phyloP scores from a whole-genome alignment of 1,139 yeast species.

The Blastobotrys ciferrii region DNA sequence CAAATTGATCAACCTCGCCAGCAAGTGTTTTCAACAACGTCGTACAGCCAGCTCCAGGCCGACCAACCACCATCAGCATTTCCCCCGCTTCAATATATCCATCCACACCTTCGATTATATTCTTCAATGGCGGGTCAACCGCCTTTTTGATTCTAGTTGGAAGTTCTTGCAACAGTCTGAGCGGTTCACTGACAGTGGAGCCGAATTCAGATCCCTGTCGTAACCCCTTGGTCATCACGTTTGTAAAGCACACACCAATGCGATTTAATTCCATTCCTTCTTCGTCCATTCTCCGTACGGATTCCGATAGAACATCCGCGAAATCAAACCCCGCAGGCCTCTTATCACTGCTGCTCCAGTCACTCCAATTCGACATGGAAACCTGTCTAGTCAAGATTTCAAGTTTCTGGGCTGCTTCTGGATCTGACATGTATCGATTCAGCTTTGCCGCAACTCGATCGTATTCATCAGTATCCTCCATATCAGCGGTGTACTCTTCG shows the following conservation, averaged over 20 bases:
- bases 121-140: slow-evolving; percentile 5
- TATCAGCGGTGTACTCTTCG: slow-evolving; percentile 1
- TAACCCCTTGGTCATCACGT: slow-evolving; percentile 47
- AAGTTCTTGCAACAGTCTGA: slow-evolving; percentile 35
- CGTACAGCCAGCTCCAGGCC: slow-evolving; percentile 66
- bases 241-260: slow-evolving; percentile 48
- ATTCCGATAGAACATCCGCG: slow-evolving; percentile 38
- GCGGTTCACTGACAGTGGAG: slow-evolving; percentile 46
- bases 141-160: slow-evolving; percentile 26
- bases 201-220: slow-evolving; percentile 52
- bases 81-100: slow-evolving; percentile 44
- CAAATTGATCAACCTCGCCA: slow-evolving; percentile 46
- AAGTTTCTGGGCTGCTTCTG: not conserved
- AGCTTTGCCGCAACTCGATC: slow-evolving; percentile 5
- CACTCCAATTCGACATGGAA: slow-evolving; percentile 1
- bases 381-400: slow-evolving; percentile 5
- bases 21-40: slow-evolving; percentile 54
- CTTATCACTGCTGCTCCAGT: not conserved
- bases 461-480: slow-evolving; percentile 3
- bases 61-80: slow-evolving; percentile 56
- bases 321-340: slow-evolving; percentile 34
- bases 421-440: not conserved
- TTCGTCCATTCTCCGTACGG: slow-evolving; percentile 33
- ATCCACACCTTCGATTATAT: slow-evolving; percentile 11
- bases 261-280: slow-evolving; percentile 48